Conservation (phyloP, 164 flowering plant species). For the Liriodendron chinense region DNA sequence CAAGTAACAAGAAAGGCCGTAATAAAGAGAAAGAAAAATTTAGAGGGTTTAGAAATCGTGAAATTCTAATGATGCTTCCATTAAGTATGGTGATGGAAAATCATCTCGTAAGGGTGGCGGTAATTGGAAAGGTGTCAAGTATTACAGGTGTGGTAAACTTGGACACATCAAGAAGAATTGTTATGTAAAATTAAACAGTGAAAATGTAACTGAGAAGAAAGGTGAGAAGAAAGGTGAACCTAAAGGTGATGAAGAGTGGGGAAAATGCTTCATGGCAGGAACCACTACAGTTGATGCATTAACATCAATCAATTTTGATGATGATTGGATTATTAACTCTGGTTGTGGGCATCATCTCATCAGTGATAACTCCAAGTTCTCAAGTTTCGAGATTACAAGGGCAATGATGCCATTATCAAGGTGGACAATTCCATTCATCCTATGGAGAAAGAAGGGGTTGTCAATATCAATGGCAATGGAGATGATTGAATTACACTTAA, state of each 20-base stretch:
- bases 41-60: not conserved
- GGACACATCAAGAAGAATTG: not conserved
- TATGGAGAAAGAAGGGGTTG: not conserved
- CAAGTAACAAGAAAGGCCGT: not conserved
- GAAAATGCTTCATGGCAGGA: no score
- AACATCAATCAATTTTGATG: no score
- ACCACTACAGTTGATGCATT: no score
- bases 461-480: slow-evolving; percentile 1
- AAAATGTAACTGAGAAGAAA: not conserved
- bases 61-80: not conserved
- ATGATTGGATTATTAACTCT: not conserved
- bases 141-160: not conserved
- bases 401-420: slow-evolving; percentile 6
- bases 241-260: no score
- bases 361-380: not conserved
- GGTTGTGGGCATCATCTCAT: slow-evolving; percentile 5
- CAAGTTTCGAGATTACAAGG: not conserved
- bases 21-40: not conserved
- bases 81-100: slow-evolving; percentile 2
- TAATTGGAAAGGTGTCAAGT: slow-evolving; percentile 2
- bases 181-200: not conserved
- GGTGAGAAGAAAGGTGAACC: not conserved
- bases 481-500: no score
- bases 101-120: not conserved
- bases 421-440: slow-evolving; percentile 1